Conservation (phyloP, 129 eudicot genomes). For the Chrysanthemum makinoi region DNA sequence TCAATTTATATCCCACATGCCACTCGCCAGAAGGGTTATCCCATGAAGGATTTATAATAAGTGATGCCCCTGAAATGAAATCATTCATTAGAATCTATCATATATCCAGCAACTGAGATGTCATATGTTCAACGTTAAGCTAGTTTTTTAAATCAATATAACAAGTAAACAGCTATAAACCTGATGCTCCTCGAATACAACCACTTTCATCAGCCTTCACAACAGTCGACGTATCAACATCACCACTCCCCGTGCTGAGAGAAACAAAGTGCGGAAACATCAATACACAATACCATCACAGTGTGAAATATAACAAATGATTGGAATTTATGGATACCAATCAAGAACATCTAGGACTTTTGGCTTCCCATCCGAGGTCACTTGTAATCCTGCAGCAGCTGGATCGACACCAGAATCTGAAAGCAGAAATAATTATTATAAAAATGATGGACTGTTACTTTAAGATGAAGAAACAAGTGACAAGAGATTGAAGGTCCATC, state of each 20-base stretch:
- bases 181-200: slow-evolving; percentile 86
- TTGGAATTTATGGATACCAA: slow-evolving; percentile 50
- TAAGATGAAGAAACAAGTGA: background rate
- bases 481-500: no score
- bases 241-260: slow-evolving; percentile 93
- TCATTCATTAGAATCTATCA: slow-evolving; percentile 20
- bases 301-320: slow-evolving; percentile 5
- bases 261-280: background rate
- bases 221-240: slow-evolving; percentile 87
- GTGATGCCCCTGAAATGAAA: slow-evolving; percentile 55
- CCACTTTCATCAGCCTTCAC: slow-evolving; percentile 88
- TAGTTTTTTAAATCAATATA: slow-evolving; percentile 11
- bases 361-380: slow-evolving; percentile 93
- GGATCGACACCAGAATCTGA: slow-evolving; percentile 99
- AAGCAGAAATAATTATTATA: slow-evolving; percentile 23
- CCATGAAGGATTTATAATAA: slow-evolving; percentile 83
- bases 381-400: slow-evolving; percentile 87
- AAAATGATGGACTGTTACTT: slow-evolving; percentile 1
- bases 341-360: slow-evolving; percentile 90
- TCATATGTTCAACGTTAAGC: slow-evolving; percentile 10
- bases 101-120: background rate
- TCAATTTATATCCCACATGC: slow-evolving; percentile 87
- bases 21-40: slow-evolving; percentile 95
- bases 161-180: slow-evolving; percentile 31
- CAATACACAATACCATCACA: background rate